These are phyloP conservation scores for Coemansia sp. DNA, from an alignment of 192 early-diverging fungal species.

Conservation along the genomic window DNA sequence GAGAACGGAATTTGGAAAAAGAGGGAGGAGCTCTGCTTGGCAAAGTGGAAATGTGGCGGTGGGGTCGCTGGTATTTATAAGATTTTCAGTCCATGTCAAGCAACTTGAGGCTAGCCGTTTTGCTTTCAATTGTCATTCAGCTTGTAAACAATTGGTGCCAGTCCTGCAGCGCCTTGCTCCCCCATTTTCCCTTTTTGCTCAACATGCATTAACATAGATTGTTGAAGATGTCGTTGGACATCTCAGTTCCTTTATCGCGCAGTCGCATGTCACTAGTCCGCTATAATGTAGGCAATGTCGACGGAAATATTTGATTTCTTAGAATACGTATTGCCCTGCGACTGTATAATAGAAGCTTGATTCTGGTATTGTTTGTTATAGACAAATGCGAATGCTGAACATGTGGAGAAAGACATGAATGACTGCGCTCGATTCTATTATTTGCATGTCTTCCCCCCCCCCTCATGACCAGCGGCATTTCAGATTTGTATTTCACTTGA, in stretches of 20 bases:
- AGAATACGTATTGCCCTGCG: neutral
- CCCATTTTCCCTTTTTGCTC: neutral
- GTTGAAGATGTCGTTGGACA: neutral
- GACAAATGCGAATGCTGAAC: neutral
- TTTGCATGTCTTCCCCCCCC: neutral
- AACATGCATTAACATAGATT: neutral
- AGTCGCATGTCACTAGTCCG: neutral
- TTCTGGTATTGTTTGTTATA: neutral
- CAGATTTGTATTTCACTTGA: neutral
- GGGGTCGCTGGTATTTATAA: neutral
- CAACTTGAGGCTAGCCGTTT: neutral
- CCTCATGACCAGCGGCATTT: constrained; percentile 1
- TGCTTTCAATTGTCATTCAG: neutral
- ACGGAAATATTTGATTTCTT: neutral
- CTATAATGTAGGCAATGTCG: neutral
- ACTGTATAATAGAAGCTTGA: neutral
- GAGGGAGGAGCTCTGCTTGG: neutral
- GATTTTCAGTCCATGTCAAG: neutral
- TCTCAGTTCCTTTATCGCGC: neutral
- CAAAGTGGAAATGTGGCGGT: neutral
- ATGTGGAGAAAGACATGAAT: constrained; percentile 1
- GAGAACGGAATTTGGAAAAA: neutral
- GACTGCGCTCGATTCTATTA: neutral
- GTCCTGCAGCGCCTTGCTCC: neutral
- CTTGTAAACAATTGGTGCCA: constrained; percentile 1